Evolutionary conservation across 2,329 filamentous ascomycete species (phyloP).

Genomic region (Eutypa lata): DNA sequence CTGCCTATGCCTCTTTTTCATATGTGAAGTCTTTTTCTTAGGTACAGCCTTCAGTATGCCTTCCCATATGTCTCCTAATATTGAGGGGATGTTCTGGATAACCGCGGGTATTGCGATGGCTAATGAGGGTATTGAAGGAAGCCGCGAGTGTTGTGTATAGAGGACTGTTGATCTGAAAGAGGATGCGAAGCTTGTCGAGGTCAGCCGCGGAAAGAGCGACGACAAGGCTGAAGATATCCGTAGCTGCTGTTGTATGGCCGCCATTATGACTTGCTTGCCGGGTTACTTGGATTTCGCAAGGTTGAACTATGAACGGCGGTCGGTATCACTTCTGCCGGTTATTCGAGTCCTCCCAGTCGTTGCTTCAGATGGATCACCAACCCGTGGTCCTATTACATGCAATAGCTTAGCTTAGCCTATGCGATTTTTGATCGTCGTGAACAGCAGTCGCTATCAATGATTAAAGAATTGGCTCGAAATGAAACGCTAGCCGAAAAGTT

Average conservation of each 20-base stretch:
- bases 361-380: not conserved
- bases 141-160: conserved; percentile 39
- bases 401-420: not conserved
- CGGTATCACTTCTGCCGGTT: not conserved
- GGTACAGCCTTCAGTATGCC: conserved; percentile 88
- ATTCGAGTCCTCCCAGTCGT: not conserved
- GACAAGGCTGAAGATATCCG: conserved; percentile 37
- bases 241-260: conserved; percentile 38
- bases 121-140: conserved; percentile 49
- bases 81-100: conserved; percentile 61
- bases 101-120: conserved; percentile 57
- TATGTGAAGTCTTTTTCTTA: conserved; percentile 98
- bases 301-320: not conserved
- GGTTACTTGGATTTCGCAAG: no score
- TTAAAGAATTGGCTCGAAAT: not conserved
- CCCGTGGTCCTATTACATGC: not conserved
- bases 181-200: conserved; percentile 37
- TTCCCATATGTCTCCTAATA: conserved; percentile 88
- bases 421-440: not conserved
- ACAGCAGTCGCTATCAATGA: not conserved
- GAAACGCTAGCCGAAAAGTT: not conserved
- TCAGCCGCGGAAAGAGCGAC: conserved; percentile 55
- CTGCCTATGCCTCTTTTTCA: conserved; percentile 88
- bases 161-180: conserved; percentile 41
- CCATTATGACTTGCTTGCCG: conserved; percentile 40